Percentiles rank a stretch among this genome's conserved stretches.
These are phyloP conservation scores for Zygoascus sp. DNA, from an alignment of 1,139 yeast genomes.

Conservation along the genomic window DNA sequence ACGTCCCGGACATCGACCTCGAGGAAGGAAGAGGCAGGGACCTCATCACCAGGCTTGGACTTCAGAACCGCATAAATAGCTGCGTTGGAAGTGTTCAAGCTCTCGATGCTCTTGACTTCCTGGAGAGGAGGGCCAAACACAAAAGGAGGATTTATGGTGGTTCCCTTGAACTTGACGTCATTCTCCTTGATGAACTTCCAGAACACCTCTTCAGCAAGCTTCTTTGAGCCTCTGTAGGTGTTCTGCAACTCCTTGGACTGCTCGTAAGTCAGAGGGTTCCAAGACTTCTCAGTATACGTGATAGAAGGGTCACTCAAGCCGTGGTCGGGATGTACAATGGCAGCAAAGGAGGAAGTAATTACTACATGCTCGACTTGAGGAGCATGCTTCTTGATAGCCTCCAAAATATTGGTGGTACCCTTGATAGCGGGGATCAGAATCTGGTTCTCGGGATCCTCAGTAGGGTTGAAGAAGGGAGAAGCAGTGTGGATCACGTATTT, in stretches of 20 bases:
- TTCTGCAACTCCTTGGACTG: conserved; percentile 22
- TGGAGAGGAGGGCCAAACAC: conserved; percentile 47
- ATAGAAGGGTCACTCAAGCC: background rate
- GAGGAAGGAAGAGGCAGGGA: conserved; percentile 13
- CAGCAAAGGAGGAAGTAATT: conserved; percentile 54
- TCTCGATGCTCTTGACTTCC: conserved; percentile 25
- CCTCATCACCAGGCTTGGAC: conserved; percentile 17
- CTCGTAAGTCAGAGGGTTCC: conserved; percentile 46
- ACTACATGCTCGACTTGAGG: conserved; percentile 51
- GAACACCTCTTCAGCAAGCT: conserved; percentile 42
- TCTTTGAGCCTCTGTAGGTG: conserved; percentile 31
- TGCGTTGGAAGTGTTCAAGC: conserved; percentile 32
- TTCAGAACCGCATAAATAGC: conserved; percentile 23
- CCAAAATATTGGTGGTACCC: conserved; percentile 46
- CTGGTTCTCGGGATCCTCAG: conserved; percentile 40
- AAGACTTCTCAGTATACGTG: conserved; percentile 34
- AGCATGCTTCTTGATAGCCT: conserved; percentile 42
- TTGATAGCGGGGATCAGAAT: conserved; percentile 47
- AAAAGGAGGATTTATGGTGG: conserved; percentile 46
- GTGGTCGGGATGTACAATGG: conserved; percentile 30
- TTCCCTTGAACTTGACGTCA: conserved; percentile 37
- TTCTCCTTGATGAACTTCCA: conserved; percentile 42
- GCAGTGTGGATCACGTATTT: conserved; percentile 58
- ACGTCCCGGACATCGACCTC: conserved; percentile 52
- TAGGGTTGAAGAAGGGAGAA: conserved; percentile 46